phyloP scores from a whole-genome alignment of 1,139 yeast species.

The Keqinozyma sinolaborantium region DNA sequence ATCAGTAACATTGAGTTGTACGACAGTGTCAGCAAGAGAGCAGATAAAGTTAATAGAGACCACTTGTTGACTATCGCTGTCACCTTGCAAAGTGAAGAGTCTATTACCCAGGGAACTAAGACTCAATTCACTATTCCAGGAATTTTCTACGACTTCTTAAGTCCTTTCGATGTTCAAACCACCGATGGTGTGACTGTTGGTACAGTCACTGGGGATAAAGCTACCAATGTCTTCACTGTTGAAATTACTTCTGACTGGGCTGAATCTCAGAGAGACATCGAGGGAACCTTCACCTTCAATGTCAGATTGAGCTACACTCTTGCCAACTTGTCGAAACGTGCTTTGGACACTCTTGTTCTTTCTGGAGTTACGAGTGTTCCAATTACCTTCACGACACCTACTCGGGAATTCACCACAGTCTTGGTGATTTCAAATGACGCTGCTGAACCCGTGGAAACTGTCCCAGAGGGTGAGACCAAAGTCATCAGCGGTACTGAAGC shows the following conservation, averaged over 20 bases:
- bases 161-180: constrained; percentile 21
- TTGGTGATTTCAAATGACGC: background rate
- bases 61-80: constrained; percentile 30
- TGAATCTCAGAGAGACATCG: background rate
- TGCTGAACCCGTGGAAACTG: background rate
- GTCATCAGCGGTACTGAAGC: background rate
- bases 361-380: background rate
- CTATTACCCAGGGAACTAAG: constrained; percentile 30
- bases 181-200: constrained; percentile 4
- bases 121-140: constrained; percentile 38
- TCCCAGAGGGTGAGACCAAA: background rate
- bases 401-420: background rate
- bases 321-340: background rate
- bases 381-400: background rate
- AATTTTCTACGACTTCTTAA: constrained; percentile 32
- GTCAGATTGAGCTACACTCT: background rate
- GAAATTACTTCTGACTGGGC: background rate
- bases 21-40: constrained; percentile 26
- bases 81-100: constrained; percentile 22
- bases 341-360: background rate
- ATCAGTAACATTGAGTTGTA: constrained; percentile 18
- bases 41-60: constrained; percentile 20
- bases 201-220: constrained; percentile 9
- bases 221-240: constrained; percentile 5
- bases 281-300: background rate